Conservation (phyloP, 2,329 filamentous ascomycete genomes). For the Phialocephala sp. region DNA sequence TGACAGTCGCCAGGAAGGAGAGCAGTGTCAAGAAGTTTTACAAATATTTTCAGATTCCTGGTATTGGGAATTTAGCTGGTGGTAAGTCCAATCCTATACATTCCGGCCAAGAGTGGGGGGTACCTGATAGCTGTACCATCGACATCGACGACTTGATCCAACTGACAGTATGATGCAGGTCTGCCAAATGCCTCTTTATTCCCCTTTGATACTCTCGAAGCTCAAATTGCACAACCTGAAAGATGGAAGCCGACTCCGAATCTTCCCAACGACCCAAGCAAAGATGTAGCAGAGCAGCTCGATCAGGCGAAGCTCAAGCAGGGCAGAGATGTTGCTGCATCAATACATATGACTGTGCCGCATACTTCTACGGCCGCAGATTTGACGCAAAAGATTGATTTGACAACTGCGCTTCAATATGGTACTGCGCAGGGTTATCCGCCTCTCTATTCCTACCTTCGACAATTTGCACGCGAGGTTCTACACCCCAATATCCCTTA, state of each 20-base stretch:
- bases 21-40: conserved; percentile 83
- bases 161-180: conserved; percentile 49
- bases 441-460: conserved; percentile 76
- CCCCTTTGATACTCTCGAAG: conserved; percentile 89
- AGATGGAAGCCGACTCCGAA: conserved; percentile 77
- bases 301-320: conserved; percentile 42
- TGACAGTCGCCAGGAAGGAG: conserved; percentile 66
- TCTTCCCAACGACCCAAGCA: conserved; percentile 50
- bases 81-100: conserved; percentile 50
- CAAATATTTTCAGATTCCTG: conserved; percentile 75
- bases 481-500: conserved; percentile 86
- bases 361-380: conserved; percentile 66
- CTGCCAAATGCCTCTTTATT: conserved; percentile 84
- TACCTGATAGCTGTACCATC: not conserved
- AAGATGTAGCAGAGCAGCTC: conserved; percentile 44
- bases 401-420: conserved; percentile 85
- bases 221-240: conserved; percentile 74
- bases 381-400: conserved; percentile 73
- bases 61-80: conserved; percentile 66
- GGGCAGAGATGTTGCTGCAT: conserved; percentile 34
- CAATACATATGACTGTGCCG: conserved; percentile 70
- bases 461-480: conserved; percentile 76
- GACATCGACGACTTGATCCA: conserved; percentile 10
- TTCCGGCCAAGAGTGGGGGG: conserved; percentile 16
- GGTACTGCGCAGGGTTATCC: conserved; percentile 83